Percentiles rank a stretch among this genome's conserved stretches.
Conservation (phyloP, 2,329 filamentous ascomycete genomes). For the Ophiognomonia clavigignenti-juglandacearum region DNA sequence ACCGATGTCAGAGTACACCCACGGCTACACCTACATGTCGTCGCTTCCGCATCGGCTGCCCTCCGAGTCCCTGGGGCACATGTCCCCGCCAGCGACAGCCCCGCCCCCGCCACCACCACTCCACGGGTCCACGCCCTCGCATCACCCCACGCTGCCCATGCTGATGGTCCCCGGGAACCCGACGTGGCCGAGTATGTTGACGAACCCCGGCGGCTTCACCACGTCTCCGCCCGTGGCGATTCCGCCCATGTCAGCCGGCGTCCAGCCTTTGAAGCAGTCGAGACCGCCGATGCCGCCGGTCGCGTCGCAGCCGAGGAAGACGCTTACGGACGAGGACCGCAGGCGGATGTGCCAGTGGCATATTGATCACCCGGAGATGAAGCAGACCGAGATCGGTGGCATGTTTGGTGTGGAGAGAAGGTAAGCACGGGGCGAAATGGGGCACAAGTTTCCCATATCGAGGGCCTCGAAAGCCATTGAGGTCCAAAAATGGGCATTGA, state of each 20-base stretch:
- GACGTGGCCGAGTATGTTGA: slow-evolving; percentile 78
- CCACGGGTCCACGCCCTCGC: slow-evolving; percentile 41
- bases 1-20: slow-evolving; percentile 63
- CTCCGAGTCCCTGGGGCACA: slow-evolving; percentile 44
- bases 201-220: slow-evolving; percentile 59
- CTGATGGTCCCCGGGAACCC: slow-evolving; percentile 65
- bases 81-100: slow-evolving; percentile 48
- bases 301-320: slow-evolving; percentile 70
- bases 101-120: slow-evolving; percentile 59
- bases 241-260: slow-evolving; percentile 47
- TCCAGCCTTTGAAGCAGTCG: slow-evolving; percentile 45
- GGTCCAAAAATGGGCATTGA: not conserved
- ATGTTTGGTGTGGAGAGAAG: slow-evolving; percentile 97
- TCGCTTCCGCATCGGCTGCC: slow-evolving; percentile 43
- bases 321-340: slow-evolving; percentile 85
- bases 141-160: slow-evolving; percentile 56
- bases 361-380: slow-evolving; percentile 81
- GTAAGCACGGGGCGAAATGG: slow-evolving; percentile 60
- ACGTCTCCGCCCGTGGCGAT: slow-evolving; percentile 55
- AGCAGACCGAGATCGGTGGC: slow-evolving; percentile 94
- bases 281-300: slow-evolving; percentile 38
- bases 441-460: too few species aligned
- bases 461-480: not conserved
- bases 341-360: slow-evolving; percentile 92
- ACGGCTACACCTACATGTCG: slow-evolving; percentile 51